Conservation (phyloP, 2,329 filamentous ascomycete species). For the Ambrosiella cleistominuta region DNA sequence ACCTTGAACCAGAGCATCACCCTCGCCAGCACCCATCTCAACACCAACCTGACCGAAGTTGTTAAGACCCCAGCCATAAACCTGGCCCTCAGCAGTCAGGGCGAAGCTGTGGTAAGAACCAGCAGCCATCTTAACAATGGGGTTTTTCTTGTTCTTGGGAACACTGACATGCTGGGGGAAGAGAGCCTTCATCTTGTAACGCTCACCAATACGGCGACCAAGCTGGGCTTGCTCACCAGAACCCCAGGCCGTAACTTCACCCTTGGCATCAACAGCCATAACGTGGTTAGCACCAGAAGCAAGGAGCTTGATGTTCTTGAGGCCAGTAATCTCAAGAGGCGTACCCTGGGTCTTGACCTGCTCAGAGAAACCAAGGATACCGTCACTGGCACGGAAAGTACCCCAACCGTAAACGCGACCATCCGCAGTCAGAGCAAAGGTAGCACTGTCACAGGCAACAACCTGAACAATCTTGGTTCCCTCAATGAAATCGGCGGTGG, state of each 20-base stretch:
- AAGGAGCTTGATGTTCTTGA: slow-evolving; percentile 48
- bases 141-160: slow-evolving; percentile 32
- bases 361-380: slow-evolving; percentile 46
- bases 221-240: slow-evolving; percentile 50
- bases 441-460: slow-evolving; percentile 55
- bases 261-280: slow-evolving; percentile 47
- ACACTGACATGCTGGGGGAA: slow-evolving; percentile 39
- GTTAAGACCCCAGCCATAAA: slow-evolving; percentile 75
- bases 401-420: slow-evolving; percentile 72
- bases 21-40: slow-evolving; percentile 36
- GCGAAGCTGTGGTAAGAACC: slow-evolving; percentile 76
- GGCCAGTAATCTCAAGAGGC: slow-evolving; percentile 38
- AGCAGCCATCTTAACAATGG: slow-evolving; percentile 34
- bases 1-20: slow-evolving; percentile 33
- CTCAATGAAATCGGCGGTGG: slow-evolving; percentile 39
- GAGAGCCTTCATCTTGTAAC: slow-evolving; percentile 45
- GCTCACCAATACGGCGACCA: slow-evolving; percentile 39
- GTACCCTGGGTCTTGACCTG: slow-evolving; percentile 31
- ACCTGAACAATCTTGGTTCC: slow-evolving; percentile 46
- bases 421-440: slow-evolving; percentile 57
- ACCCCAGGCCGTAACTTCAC: slow-evolving; percentile 53
- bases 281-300: slow-evolving; percentile 54
- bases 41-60: slow-evolving; percentile 68
- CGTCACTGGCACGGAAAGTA: slow-evolving; percentile 52
- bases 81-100: slow-evolving; percentile 48